Percentiles rank a stretch among this genome's conserved stretches.
phyloP scores from a whole-genome alignment of 768 basidiomycete genomes.

The Pleurotus salmoneostramineus region DNA sequence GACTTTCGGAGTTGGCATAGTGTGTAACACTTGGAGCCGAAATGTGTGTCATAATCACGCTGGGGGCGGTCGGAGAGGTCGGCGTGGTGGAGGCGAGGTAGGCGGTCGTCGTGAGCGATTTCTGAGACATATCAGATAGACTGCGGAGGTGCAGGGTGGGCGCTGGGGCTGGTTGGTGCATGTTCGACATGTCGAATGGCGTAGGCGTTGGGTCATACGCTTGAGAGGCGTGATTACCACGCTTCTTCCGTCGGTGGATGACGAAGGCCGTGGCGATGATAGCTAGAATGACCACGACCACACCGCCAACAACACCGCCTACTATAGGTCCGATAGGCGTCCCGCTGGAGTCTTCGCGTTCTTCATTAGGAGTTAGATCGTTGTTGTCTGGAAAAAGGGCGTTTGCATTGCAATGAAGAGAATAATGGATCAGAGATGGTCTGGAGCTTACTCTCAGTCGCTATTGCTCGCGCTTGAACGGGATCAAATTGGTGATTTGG shows the following conservation, averaged over 20 bases:
- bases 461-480: background rate
- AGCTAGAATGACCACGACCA: background rate
- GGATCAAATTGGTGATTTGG: constrained; percentile 7
- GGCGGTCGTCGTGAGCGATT: background rate
- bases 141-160: constrained; percentile 5
- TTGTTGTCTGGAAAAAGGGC: background rate
- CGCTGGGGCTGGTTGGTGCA: background rate
- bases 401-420: background rate
- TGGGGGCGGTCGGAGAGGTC: background rate
- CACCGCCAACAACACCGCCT: constrained; percentile 7
- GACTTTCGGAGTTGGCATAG: background rate
- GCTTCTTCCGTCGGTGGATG: constrained; percentile 9
- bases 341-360: background rate
- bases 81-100: background rate
- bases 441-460: background rate
- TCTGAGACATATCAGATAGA: constrained; percentile 4
- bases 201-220: background rate
- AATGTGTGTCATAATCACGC: constrained; percentile 1
- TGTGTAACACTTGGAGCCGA: background rate
- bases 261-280: constrained; percentile 11
- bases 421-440: background rate
- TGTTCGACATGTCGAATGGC: background rate
- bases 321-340: constrained; percentile 4
- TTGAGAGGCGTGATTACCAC: constrained; percentile 7
- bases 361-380: background rate